Evolutionary conservation across 1,139 yeast species (phyloP).

Genomic region (Geotrichum fermentans): DNA sequence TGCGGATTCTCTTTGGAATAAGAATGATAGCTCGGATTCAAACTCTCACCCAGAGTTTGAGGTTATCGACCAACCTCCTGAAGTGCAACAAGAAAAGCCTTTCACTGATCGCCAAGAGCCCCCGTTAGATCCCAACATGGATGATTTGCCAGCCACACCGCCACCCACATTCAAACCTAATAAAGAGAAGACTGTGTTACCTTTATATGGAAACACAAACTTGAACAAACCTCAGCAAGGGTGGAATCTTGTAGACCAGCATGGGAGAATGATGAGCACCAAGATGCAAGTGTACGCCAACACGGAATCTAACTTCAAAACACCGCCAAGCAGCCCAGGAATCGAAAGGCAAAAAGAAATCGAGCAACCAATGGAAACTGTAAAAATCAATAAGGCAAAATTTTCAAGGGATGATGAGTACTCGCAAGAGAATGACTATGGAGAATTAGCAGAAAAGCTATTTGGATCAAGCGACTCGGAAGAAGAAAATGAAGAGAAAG

Average conservation of each 20-base stretch:
- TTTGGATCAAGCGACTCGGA: too few relatives aligned
- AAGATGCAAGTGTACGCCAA: background rate
- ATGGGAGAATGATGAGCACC: background rate
- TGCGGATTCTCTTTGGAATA: slow-evolving; percentile 8
- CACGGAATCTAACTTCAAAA: slow-evolving; percentile 1
- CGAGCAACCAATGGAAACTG: too few relatives aligned
- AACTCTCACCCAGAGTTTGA: too few relatives aligned
- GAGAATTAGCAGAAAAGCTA: too few relatives aligned
- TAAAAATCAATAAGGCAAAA: too few relatives aligned
- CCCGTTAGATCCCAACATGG: background rate
- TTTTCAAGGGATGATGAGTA: too few relatives aligned
- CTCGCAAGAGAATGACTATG: slow-evolving; percentile 1
- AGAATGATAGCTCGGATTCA: too few relatives aligned
- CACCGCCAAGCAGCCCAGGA: background rate
- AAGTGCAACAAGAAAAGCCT: too few relatives aligned
- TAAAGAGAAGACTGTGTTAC: background rate
- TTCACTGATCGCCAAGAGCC: too few relatives aligned
- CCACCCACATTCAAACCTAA: background rate
- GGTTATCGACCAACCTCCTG: too few relatives aligned
- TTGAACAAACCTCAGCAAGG: background rate
- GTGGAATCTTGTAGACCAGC: background rate
- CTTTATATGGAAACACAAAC: background rate
- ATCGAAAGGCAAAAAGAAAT: background rate
- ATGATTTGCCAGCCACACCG: background rate
- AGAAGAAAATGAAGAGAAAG: too few relatives aligned